phyloP scores from a whole-genome alignment of 169 alveolate genomes.

The Theileria luwenshuni region DNA sequence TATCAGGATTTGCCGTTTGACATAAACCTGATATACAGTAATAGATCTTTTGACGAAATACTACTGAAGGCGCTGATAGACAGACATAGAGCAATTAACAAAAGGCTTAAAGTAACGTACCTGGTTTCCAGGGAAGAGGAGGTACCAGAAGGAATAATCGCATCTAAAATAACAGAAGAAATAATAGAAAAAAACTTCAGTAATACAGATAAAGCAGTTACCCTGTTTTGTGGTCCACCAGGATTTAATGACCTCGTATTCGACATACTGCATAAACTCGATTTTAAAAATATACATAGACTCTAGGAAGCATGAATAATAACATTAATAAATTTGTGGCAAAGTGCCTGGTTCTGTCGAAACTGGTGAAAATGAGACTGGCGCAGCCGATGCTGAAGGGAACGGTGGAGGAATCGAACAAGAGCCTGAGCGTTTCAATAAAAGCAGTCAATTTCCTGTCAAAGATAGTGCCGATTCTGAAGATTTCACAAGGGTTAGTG shows the following conservation, averaged over 20 bases:
- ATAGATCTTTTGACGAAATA: slow-evolving; percentile 51
- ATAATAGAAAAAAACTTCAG: not conserved
- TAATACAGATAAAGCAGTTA: slow-evolving; percentile 14
- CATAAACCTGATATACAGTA: slow-evolving; percentile 50
- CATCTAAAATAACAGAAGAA: slow-evolving; percentile 13
- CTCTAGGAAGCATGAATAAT: slow-evolving; percentile 8
- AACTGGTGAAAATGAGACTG: slow-evolving; percentile 56
- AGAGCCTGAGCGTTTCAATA: slow-evolving; percentile 42
- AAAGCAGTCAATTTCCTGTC: slow-evolving; percentile 41
- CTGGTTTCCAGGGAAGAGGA: slow-evolving; percentile 22
- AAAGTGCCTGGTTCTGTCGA: slow-evolving; percentile 61
- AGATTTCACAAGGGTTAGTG: slow-evolving; percentile 49
- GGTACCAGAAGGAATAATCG: not conserved
- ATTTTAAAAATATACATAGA: slow-evolving; percentile 20
- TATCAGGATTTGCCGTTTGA: slow-evolving; percentile 16
- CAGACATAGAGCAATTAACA: slow-evolving; percentile 1
- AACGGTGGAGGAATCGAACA: slow-evolving; percentile 30
- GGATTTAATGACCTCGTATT: slow-evolving; percentile 7
- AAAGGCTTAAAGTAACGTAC: slow-evolving; percentile 33
- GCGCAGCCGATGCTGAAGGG: slow-evolving; percentile 43
- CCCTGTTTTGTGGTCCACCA: slow-evolving; percentile 36
- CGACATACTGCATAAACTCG: slow-evolving; percentile 10
- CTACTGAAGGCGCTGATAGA: slow-evolving; percentile 54
- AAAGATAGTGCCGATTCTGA: slow-evolving; percentile 40
- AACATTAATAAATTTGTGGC: slow-evolving; percentile 40